Evolutionary conservation across 1,284 basidiomycete species (phyloP), one percentile per base, ranked within the genome.

Genomic region (Boletus sp.): DNA sequence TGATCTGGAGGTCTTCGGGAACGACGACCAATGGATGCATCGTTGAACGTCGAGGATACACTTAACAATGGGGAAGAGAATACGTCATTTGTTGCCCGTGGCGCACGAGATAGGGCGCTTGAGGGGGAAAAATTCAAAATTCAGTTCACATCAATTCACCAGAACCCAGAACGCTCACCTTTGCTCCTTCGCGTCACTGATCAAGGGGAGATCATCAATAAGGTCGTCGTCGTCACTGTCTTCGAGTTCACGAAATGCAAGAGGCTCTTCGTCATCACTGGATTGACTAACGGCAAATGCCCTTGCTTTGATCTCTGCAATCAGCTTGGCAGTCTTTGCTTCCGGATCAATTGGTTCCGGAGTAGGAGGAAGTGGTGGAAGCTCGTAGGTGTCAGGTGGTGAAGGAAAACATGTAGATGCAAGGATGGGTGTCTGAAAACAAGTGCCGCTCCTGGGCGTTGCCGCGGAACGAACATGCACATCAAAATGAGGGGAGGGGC

Each of bases 271-370:
- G 14, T 76, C 72, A 13, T 73, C 72, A 37, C 74, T 78, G 26
- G 69, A 70, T 13, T 61, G 57, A 16, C 58, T 68, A 22, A 68
- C 70, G 13, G 73, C 73, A 41, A 67, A 69, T 3, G 76, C 80
- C 49, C 71, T 73, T 6, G 77, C 80, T 62, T 74, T 82, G 49
- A 88, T 83, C 27, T 77, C 69, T 5, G 75, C 81, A 41, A 88
- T 80, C 33, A 86, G 70, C 53, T 72, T 67, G 14, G 74, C 73
- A 1, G 84, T 72, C 62, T 80, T 84, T 19, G 68, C 61, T 16
- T 69, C 70, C 2, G 68, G 56, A 54, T 77, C 71, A 14, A 81
- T 63, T 7, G 72, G 65, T 22, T 71, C 57, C 4, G 79, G 74
- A 1, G 72, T 74, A 32, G 64, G 56, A 0, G 68, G 69, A 8